Evolutionary conservation across 441 rosid genomes (phyloP).

Genomic region (Arabidopsis lyrata): DNA sequence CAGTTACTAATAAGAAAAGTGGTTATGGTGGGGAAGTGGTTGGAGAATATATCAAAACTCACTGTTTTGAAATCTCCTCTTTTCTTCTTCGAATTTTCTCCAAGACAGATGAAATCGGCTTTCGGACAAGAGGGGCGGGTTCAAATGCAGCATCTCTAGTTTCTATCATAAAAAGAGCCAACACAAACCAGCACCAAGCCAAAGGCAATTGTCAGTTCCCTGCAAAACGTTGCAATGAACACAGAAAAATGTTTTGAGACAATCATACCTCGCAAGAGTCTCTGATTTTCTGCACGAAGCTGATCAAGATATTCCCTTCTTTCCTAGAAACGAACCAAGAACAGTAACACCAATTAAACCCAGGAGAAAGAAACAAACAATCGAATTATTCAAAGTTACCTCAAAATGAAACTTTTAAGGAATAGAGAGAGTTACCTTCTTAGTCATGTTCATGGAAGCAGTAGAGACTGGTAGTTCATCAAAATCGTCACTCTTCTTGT

Average conservation of each 20-base stretch:
- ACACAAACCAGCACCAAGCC: conserved; percentile 29
- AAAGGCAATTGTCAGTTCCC: neutral
- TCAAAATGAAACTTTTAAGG: neutral
- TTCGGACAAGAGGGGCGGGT: conserved; percentile 69
- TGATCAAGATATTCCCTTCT: conserved; percentile 66
- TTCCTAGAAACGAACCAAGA: conserved; percentile 53
- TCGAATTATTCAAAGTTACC: neutral
- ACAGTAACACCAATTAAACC: conserved; percentile 1
- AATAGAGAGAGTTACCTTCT: conserved; percentile 52
- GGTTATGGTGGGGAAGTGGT: neutral
- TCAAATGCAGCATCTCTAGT: conserved; percentile 81
- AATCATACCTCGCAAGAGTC: conserved; percentile 76
- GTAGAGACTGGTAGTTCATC: conserved; percentile 49
- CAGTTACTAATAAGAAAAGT: conserved; percentile 8
- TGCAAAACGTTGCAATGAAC: neutral
- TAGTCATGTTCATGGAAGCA: conserved; percentile 56
- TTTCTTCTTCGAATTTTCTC: conserved; percentile 89
- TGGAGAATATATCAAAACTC: conserved; percentile 37
- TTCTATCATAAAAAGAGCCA: conserved; percentile 50
- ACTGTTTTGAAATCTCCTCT: conserved; percentile 79
- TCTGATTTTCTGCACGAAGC: conserved; percentile 86
- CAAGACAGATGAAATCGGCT: conserved; percentile 81
- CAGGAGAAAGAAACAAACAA: neutral
- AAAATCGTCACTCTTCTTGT: conserved; percentile 44
- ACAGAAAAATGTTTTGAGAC: neutral